Evolutionary conservation across 2,329 filamentous ascomycete species (phyloP), one percentile per base, ranked within the genome.

Genomic region (Colletotrichum neosansevieriae): DNA sequence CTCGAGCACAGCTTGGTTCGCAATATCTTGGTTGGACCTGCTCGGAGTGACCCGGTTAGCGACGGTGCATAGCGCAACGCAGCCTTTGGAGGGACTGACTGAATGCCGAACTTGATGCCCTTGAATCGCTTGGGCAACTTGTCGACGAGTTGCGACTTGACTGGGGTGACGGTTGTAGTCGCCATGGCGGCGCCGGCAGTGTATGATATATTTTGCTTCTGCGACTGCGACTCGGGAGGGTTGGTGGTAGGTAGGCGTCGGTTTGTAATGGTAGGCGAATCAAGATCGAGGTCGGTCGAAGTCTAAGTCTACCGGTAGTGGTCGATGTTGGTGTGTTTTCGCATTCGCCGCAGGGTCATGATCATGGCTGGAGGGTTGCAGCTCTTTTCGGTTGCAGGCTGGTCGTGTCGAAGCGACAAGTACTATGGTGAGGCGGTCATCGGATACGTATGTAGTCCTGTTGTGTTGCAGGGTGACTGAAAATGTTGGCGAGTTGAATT

Each of bases 1-100:
- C 80, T 98, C 94, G 72, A 98, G 88, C 65, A 98, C 94, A 71
- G 92, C 94, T 81, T 99, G 96, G 77, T 95, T 97, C 73, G 97
- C 92, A 73, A 98, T 97, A 76, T 98, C 94, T 77, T 97, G 92
- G 75, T 93, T 94, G 29, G 94, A 97, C 76, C 92, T 94, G 71
- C 17, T 59, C 57, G 17, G 38, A n/a, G 21, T 47, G 24, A 24
- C 19, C 7, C 3, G 36, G 36, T 66, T 29, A 69, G 57, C 38
- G n/a, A 6, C 1, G 6, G 32, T 12, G 32, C 17, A 7, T 58
- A 6, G 49, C 6, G 10, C 15, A n/a, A 45, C 19, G 40, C 13
- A 44, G 7, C 29, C n/a, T 36, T 13, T 21, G 42, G 57, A 29
- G 7, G 42, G 13, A 67, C 70, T 74, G 83, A 94, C 90, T 97